Base-by-base conservation (phyloP, 768 basidiomycete species). In the Strobilomyces echinocephalus region DNA sequence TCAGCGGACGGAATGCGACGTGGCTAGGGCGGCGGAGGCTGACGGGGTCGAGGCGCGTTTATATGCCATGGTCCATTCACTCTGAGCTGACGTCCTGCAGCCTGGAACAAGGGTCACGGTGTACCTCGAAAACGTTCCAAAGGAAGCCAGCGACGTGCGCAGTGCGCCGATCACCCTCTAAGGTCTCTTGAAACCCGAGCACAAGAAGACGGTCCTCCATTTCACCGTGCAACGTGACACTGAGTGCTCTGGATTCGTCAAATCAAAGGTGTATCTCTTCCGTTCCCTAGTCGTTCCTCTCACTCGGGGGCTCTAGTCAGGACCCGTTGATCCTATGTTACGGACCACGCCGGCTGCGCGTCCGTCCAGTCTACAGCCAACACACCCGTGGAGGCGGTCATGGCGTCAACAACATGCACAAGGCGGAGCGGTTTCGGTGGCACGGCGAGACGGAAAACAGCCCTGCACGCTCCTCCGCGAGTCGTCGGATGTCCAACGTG, bases 331-430 rank as follows among this genome's bases (percentile, higher is more conserved):
- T 97, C 38, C 74, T 99, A 6, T 93, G 90, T 63, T 82, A 93
- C 24, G 95, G 95, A 2, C 89, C 93, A 10, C 83, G 95, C 42
- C 82, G 94, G 40, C 76, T 97, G 59, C 78, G 76, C 18, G 84
- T 94, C 39, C 90, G 87, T 58, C 97, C 97, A 0, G 71, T 95
- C 33, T 99, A 89, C 73, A 95, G 93, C 59, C 93, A 97, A 63
- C 92, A 95, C 61, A 85, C 88, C 4, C 81, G 85, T 8, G 94
- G 93, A 14, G 93, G 93, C 16, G 91, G 89, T 15, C 90, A 87
- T 67, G 93, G 93, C 11, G 77, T 83, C 39, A 99, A 99, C 76
- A 97, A 97, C 62, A 93, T 97, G 2, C 95, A 97, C 78, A 99
- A 97, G 65, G 95, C 88, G 50, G 92, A 97, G 71, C 83, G 90